These are phyloP conservation scores for Bocquillonia castaneifolia DNA, from an alignment of 441 rosid genomes.

Conservation along the genomic window DNA sequence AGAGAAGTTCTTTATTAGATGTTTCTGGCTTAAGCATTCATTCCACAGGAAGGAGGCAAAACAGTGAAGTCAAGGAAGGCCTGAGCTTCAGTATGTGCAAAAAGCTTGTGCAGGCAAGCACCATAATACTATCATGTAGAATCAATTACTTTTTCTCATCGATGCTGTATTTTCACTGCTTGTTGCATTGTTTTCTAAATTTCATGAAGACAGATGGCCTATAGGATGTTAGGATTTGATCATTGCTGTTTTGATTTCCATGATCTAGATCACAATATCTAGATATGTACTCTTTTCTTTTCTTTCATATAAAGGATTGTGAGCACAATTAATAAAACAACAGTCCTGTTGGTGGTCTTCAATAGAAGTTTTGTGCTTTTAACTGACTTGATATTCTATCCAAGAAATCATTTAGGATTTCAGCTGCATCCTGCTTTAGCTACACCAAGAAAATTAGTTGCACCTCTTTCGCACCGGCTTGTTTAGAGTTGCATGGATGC, in stretches of 20 bases:
- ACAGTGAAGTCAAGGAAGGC: constrained; percentile 50
- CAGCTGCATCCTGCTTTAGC: not conserved
- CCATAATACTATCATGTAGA: not conserved
- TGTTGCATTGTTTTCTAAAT: not conserved
- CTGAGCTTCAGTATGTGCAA: constrained; percentile 87
- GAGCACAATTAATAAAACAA: not conserved
- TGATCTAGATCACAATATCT: not conserved
- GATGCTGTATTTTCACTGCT: not conserved
- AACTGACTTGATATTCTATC: not conserved
- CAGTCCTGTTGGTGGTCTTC: too few species aligned
- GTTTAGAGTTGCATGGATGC: not conserved
- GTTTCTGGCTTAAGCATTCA: constrained; percentile 35
- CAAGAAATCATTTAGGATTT: not conserved
- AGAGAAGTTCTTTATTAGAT: constrained; percentile 32
- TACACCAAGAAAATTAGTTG: not conserved
- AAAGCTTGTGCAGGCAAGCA: constrained; percentile 76
- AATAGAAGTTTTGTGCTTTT: too few species aligned
- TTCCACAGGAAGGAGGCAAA: constrained; percentile 37
- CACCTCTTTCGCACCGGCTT: not conserved
- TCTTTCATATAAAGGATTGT: not conserved
- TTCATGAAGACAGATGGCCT: not conserved
- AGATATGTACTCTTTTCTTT: constrained; percentile 2
- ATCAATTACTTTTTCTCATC: not conserved
- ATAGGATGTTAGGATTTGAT: not conserved
- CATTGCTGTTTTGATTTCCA: not conserved